Conservation (phyloP, 495 filamentous ascomycete species). For the Poronia punctata region DNA sequence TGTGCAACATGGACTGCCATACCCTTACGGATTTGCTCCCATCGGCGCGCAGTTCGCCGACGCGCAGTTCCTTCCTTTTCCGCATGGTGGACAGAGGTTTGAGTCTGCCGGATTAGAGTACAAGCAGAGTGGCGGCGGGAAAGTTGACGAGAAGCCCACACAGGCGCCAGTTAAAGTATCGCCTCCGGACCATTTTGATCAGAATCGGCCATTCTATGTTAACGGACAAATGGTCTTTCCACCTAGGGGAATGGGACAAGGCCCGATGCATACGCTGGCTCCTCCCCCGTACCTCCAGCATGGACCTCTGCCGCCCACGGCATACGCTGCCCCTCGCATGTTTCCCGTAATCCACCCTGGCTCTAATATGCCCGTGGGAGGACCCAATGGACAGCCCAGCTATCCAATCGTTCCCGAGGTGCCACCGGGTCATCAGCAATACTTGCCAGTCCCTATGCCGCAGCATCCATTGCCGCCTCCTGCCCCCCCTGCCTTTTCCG, state of each 20-base stretch:
- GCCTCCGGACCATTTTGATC: conserved; percentile 39
- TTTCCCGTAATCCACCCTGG: not conserved
- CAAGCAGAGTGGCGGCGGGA: conserved; percentile 21
- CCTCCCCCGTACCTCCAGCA: conserved; percentile 10
- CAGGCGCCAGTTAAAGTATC: conserved; percentile 34
- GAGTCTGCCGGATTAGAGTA: conserved; percentile 13
- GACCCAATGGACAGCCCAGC: conserved; percentile 5
- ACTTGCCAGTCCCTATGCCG: conserved; percentile 1
- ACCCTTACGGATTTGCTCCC: conserved; percentile 24
- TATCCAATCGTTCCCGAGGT: conserved; percentile 2
- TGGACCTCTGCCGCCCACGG: conserved; percentile 7
- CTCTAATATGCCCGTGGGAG: not conserved
- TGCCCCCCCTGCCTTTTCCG: conserved; percentile 3
- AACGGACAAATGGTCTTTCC: conserved; percentile 46
- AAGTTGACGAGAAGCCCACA: conserved; percentile 23
- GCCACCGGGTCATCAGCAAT: not conserved
- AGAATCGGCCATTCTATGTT: conserved; percentile 37
- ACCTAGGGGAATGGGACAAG: conserved; percentile 13
- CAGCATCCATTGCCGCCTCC: too few species aligned
- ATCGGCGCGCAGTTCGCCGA: conserved; percentile 7
- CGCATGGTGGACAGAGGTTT: conserved; percentile 14
- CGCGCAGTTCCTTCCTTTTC: conserved; percentile 1
- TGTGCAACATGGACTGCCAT: conserved; percentile 14
- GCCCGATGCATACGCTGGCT: conserved; percentile 11
- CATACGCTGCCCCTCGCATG: conserved; percentile 7